Conservation (phyloP, 1,284 basidiomycete genomes). For the Sporisorium iseilematis-ciliati region DNA sequence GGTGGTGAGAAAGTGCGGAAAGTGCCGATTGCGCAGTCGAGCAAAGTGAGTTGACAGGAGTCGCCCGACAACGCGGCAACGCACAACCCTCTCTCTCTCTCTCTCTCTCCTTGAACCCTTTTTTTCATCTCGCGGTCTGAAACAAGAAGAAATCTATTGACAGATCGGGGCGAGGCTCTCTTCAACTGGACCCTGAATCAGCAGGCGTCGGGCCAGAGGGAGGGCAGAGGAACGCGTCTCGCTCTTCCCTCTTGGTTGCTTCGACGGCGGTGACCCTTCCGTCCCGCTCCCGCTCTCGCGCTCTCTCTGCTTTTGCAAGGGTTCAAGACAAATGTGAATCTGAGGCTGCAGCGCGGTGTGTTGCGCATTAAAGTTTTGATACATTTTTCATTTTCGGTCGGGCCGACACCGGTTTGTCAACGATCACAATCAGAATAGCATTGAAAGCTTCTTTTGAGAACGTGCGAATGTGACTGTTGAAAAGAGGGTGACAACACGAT, state of each 20-base stretch:
- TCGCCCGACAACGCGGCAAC: neutral
- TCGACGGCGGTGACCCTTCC: neutral
- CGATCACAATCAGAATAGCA: too few relatives aligned
- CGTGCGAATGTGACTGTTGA: too few relatives aligned
- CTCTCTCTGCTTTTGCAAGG: neutral
- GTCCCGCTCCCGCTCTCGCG: too few relatives aligned
- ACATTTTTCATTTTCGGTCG: neutral
- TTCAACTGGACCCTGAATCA: slow-evolving; percentile 8
- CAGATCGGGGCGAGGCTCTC: slow-evolving; percentile 1
- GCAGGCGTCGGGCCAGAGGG: neutral
- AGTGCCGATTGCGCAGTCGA: too few relatives aligned
- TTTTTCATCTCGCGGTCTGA: too few relatives aligned
- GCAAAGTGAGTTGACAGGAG: too few relatives aligned
- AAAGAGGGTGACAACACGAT: too few relatives aligned
- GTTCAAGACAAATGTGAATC: neutral
- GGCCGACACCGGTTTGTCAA: too few relatives aligned
- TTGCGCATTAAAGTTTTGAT: neutral
- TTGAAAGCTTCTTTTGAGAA: too few relatives aligned
- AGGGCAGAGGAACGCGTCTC: neutral
- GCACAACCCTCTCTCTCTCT: neutral
- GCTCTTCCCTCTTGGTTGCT: neutral
- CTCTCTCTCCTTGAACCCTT: neutral
- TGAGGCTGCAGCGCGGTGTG: neutral
- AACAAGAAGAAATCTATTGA: neutral
- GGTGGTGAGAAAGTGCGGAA: too few relatives aligned